phyloP scores from a whole-genome alignment of 345 rosid species.

The Cochlearia excelsa region DNA sequence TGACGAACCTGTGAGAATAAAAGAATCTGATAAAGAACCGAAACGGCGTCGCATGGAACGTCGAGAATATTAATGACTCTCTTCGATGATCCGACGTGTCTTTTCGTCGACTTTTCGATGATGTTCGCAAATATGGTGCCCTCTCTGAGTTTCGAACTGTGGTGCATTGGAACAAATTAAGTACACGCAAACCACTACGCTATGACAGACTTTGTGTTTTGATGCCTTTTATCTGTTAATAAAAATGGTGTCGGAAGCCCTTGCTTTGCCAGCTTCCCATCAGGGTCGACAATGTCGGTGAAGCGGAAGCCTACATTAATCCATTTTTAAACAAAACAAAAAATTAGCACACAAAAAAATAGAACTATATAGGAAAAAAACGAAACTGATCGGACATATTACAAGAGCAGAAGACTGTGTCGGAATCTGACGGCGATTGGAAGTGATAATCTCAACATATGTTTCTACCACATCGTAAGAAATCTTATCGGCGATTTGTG shows the following conservation, averaged over 20 bases:
- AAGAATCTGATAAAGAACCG: constrained; percentile 56
- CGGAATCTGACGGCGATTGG: constrained; percentile 67
- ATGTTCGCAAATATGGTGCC: constrained; percentile 45
- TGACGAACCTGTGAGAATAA: constrained; percentile 77
- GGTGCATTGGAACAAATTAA: too few species aligned
- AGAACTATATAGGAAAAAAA: too few species aligned
- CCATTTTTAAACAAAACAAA: not conserved
- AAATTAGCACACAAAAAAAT: constrained; percentile 12
- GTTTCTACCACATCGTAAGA: constrained; percentile 50
- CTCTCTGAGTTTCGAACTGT: too few species aligned
- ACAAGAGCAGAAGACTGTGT: constrained; percentile 71
- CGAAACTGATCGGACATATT: too few species aligned
- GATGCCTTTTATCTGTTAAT: too few species aligned
- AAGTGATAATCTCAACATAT: constrained; percentile 62
- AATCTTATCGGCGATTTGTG: constrained; percentile 14
- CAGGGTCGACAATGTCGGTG: constrained; percentile 48
- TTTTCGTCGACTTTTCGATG: constrained; percentile 54
- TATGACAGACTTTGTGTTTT: too few species aligned
- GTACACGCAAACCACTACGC: too few species aligned
- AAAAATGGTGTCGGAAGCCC: too few species aligned
- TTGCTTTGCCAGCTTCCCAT: too few species aligned
- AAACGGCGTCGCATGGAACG: constrained; percentile 81
- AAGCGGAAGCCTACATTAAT: constrained; percentile 54
- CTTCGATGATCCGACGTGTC: constrained; percentile 43
- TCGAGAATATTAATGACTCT: constrained; percentile 65